Evolutionary conservation across 805 yeast species (phyloP).

Genomic region (Yarrowia bubula): DNA sequence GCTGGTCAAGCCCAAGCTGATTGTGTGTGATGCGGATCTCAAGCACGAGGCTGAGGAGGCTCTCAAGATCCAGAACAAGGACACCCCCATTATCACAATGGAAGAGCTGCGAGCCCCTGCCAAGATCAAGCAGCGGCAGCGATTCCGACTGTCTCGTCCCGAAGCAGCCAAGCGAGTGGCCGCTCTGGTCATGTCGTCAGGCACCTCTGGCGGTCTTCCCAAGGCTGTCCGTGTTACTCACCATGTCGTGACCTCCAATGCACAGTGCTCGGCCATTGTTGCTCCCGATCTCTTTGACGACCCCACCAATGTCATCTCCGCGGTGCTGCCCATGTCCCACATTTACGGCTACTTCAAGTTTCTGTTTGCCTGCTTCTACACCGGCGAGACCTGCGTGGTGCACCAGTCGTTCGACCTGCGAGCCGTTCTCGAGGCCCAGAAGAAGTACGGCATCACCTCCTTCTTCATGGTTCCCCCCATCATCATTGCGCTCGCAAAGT

Average conservation of each 20-base stretch:
- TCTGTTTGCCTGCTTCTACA: conserved; percentile 34
- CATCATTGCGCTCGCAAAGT: conserved; percentile 48
- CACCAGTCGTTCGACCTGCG: conserved; percentile 41
- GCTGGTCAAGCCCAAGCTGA: conserved; percentile 23
- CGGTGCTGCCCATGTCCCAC: conserved; percentile 38
- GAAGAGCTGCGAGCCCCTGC: conserved; percentile 1
- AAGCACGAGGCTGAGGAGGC: conserved; percentile 25
- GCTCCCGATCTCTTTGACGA: conserved; percentile 42
- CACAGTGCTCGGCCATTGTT: conserved; percentile 39
- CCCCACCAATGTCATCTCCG: conserved; percentile 39
- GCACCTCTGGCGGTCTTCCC: conserved; percentile 57
- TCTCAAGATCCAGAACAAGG: conserved; percentile 42
- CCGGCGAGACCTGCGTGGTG: conserved; percentile 34
- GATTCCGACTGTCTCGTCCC: conserved; percentile 13
- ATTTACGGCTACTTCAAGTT: conserved; percentile 37
- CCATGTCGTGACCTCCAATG: conserved; percentile 47
- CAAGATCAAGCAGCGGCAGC: conserved; percentile 17
- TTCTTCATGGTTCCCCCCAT: conserved; percentile 46
- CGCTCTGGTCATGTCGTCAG: conserved; percentile 39
- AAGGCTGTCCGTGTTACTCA: conserved; percentile 75
- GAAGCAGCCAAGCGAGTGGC: conserved; percentile 30
- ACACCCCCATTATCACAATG: background rate
- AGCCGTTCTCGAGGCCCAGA: conserved; percentile 34
- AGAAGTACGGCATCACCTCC: conserved; percentile 40
- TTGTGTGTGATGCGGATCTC: background rate